Conservation (phyloP, 108 stramenopile genomes). For the Bacterosira constricta region DNA sequence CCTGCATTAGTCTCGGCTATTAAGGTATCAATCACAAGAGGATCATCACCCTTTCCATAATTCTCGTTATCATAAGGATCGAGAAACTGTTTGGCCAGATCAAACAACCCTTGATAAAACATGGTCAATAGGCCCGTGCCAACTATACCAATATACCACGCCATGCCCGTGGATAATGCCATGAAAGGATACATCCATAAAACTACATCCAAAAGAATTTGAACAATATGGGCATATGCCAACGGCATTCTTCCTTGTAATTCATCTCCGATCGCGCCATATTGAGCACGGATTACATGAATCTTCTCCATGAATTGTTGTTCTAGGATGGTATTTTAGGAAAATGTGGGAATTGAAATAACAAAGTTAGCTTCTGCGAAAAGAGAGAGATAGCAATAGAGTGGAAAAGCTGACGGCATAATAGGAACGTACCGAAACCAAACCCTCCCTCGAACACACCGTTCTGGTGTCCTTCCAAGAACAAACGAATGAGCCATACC, state of each 20-base stretch:
- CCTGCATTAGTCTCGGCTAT: slow-evolving; percentile 91
- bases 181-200: slow-evolving; percentile 90
- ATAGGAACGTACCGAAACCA: slow-evolving; percentile 60
- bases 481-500: slow-evolving; percentile 84
- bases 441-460: slow-evolving; percentile 82
- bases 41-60: slow-evolving; percentile 90
- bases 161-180: slow-evolving; percentile 81
- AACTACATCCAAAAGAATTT: slow-evolving; percentile 85
- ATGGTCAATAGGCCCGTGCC: slow-evolving; percentile 83
- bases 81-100: slow-evolving; percentile 91
- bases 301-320: slow-evolving; percentile 86
- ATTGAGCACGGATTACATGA: slow-evolving; percentile 83
- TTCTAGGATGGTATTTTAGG: slow-evolving; percentile 34
- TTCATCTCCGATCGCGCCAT: slow-evolving; percentile 88
- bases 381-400: background rate
- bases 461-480: slow-evolving; percentile 74
- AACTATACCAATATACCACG: slow-evolving; percentile 67
- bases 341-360: background rate
- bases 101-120: slow-evolving; percentile 89
- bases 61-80: slow-evolving; percentile 94
- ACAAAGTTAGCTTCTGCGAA: background rate
- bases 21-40: slow-evolving; percentile 85
- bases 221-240: slow-evolving; percentile 92
- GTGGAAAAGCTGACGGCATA: no score
- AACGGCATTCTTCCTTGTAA: slow-evolving; percentile 89